A percentile compares a stretch with the other conserved stretches of the same genome.
Evolutionary conservation across 371 early-diverging fungal genomes (phyloP).

Genomic region (Blastocladiella emersonii): DNA sequence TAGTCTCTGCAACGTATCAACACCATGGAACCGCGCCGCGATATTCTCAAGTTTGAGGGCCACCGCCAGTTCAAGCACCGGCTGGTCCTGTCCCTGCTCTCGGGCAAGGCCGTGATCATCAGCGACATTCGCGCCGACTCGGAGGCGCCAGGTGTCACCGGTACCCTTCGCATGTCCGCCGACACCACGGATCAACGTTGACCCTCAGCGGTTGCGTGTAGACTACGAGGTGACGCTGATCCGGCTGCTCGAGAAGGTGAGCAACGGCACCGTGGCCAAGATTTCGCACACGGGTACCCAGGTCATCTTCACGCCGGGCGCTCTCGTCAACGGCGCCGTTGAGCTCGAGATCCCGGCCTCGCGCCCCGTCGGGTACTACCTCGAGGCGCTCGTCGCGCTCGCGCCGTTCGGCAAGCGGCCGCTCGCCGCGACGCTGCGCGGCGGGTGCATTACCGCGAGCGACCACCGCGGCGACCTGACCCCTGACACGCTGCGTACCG

Average conservation of each 20-base stretch:
- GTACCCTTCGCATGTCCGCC: too few species aligned
- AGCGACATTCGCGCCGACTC: slow-evolving; percentile 77
- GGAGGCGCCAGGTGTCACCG: slow-evolving; percentile 70
- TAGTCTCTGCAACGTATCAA: too few species aligned
- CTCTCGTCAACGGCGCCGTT: slow-evolving; percentile 74
- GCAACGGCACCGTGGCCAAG: slow-evolving; percentile 80
- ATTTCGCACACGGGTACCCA: slow-evolving; percentile 89
- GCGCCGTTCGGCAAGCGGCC: slow-evolving; percentile 86
- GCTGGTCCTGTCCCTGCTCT: slow-evolving; percentile 79
- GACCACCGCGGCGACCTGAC: slow-evolving; percentile 57
- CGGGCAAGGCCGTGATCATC: slow-evolving; percentile 68
- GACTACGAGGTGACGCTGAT: slow-evolving; percentile 83
- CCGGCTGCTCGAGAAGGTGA: slow-evolving; percentile 73
- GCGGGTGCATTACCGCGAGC: slow-evolving; percentile 28
- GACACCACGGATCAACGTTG: too few species aligned
- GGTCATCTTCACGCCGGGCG: slow-evolving; percentile 74
- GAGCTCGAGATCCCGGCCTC: slow-evolving; percentile 60
- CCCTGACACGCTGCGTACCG: slow-evolving; percentile 83
- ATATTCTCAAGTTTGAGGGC: too few species aligned
- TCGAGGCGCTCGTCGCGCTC: slow-evolving; percentile 77
- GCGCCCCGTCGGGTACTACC: slow-evolving; percentile 78
- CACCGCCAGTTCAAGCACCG: slow-evolving; percentile 74
- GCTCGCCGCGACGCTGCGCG: slow-evolving; percentile 59
- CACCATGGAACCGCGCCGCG: too few species aligned
- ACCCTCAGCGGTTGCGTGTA: too few species aligned